Conservation (phyloP, 352 stramenopile species). For the Globisporangium middletonii region DNA sequence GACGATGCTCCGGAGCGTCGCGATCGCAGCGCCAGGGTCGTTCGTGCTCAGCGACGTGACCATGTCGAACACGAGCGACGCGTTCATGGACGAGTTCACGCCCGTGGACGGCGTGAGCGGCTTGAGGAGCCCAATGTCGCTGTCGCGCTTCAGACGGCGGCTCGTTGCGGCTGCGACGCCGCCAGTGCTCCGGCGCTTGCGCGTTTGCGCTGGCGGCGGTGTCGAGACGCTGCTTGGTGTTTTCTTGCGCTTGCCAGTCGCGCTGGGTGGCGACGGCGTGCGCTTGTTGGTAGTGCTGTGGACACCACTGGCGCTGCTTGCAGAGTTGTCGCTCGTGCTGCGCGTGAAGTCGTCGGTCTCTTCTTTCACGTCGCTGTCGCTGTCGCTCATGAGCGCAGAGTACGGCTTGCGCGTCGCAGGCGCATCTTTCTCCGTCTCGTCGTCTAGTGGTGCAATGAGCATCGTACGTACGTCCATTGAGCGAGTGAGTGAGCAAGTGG, state of each 20-base stretch:
- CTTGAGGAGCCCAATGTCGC: constrained; percentile 25
- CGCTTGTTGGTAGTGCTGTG: neutral
- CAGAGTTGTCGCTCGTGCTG: neutral
- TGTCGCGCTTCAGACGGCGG: constrained; percentile 5
- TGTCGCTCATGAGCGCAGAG: constrained; percentile 14
- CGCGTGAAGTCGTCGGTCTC: constrained; percentile 4
- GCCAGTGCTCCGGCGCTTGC: constrained; percentile 31
- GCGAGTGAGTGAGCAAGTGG: too few relatives aligned
- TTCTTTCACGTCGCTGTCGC: constrained; percentile 24
- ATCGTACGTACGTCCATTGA: too few relatives aligned
- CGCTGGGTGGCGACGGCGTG: neutral
- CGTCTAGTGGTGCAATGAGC: too few relatives aligned
- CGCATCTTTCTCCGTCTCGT: neutral
- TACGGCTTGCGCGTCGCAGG: neutral
- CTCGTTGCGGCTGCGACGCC: neutral
- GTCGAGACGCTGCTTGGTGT: neutral
- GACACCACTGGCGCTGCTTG: neutral
- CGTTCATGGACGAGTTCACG: constrained; percentile 73
- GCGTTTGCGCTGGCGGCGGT: constrained; percentile 9
- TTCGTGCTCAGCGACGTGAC: constrained; percentile 81
- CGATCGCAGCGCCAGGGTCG: constrained; percentile 70
- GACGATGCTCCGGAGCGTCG: constrained; percentile 72
- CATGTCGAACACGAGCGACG: constrained; percentile 78
- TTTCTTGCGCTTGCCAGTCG: constrained; percentile 6
- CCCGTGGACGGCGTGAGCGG: constrained; percentile 53